Evolutionary conservation across 768 basidiomycete species (phyloP), one percentile per base, ranked within the genome.

Genomic region (Kwoniella dendrophila): DNA sequence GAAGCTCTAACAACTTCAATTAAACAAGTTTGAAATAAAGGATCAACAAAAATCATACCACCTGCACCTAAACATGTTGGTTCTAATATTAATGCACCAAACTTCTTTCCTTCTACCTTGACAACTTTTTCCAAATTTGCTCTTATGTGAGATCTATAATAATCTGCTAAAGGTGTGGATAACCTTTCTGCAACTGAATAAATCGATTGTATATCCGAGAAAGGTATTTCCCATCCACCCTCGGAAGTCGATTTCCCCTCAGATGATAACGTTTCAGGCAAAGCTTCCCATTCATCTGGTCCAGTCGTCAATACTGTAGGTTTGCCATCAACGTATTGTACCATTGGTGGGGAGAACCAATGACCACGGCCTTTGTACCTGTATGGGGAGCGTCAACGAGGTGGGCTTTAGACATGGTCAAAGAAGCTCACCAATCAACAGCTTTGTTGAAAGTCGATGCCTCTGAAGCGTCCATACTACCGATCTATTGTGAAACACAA

Each of bases 21-120:
- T 66, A 98, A 78, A 30, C 92, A 82, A 27, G 90, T 85, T 76
- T 98, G 95, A 83, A 95, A 97, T 43, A 98, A 86, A 8, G 95
- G 95, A 75, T 98, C 95, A 26, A 97, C 91, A 72, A 97, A 97
- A 30, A 92, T 83, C 95, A 97, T 97, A 0, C 95, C 95, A 0
- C 91, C 95, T 0, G 95, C 93, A 14, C 95, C 95, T 85, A 98
- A 89, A 26, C 93, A 85, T 24, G 94, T 83, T 0, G 95, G 95
- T 75, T 98, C 95, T 29, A 98, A 81, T 5, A 98, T 86, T 18
- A 97, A 82, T 0, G 91, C 90, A 4, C 82, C 82, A 49, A 83
- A 82, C 2, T 64, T 66, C 2, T 62, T 41, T 11, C 83, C 82
- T 0, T 76, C 77, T 1, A 40, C 43, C 38, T 70, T 66, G 27